Conservation (phyloP, 768 basidiomycete species). For the Pleurotus sapidus region DNA sequence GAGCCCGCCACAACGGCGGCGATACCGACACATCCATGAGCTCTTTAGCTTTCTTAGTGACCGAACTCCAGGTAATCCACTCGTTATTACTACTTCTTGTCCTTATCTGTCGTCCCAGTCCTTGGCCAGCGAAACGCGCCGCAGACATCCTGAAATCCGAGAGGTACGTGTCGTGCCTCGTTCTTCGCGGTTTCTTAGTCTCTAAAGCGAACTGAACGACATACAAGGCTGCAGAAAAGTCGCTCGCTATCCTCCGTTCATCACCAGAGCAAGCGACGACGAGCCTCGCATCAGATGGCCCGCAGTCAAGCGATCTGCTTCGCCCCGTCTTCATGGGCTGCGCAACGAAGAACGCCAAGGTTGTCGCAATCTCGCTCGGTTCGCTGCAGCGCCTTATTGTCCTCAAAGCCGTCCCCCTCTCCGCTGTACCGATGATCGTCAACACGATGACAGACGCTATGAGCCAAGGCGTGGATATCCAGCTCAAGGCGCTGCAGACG, state of each 20-base stretch:
- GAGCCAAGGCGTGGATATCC: conserved; percentile 95
- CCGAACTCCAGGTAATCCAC: conserved; percentile 61
- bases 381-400: conserved; percentile 89
- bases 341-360: conserved; percentile 89
- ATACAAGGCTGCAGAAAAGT: conserved; percentile 80
- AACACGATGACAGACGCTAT: conserved; percentile 84
- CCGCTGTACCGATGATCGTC: conserved; percentile 76
- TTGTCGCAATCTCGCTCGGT: conserved; percentile 88
- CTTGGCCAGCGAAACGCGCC: conserved; percentile 81
- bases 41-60: conserved; percentile 67
- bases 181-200: not conserved
- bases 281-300: conserved; percentile 76
- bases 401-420: conserved; percentile 80
- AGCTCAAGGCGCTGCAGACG: conserved; percentile 90
- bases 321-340: conserved; percentile 93
- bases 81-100: conserved; percentile 11
- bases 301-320: conserved; percentile 78
- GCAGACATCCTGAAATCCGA: conserved; percentile 90
- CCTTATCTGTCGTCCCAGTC: conserved; percentile 44
- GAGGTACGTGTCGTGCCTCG: conserved; percentile 55
- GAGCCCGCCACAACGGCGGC: too few relatives aligned
- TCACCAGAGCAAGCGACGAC: conserved; percentile 78
- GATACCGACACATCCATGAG: conserved; percentile 40
- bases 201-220: conserved; percentile 16
- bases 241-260: conserved; percentile 74